Conservation (phyloP, 106 monocot species). For the Vanilla planifolia region DNA sequence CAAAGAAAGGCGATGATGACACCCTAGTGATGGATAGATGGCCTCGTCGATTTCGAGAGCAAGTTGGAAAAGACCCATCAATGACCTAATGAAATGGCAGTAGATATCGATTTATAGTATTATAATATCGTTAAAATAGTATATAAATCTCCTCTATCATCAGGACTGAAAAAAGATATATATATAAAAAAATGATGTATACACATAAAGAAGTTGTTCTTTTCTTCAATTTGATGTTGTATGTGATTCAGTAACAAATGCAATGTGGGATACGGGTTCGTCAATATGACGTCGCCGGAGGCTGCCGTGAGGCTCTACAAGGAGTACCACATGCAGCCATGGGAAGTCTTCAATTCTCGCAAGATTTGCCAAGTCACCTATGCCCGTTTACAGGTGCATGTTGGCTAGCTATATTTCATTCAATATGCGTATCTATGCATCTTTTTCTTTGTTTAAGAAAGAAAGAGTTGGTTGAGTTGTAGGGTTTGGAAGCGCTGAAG, state of each 20-base stretch:
- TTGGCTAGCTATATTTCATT: neutral
- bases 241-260: slow-evolving; percentile 84
- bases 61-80: slow-evolving; percentile 54
- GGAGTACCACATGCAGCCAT: slow-evolving; percentile 82
- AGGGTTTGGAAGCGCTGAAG: slow-evolving; percentile 96
- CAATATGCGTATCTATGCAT: neutral
- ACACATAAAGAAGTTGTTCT: neutral
- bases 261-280: slow-evolving; percentile 97
- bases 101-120: too few species aligned
- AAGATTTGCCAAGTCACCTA: slow-evolving; percentile 99
- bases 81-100: slow-evolving; percentile 5
- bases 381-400: slow-evolving; percentile 79
- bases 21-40: slow-evolving; percentile 1
- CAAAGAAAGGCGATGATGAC: neutral
- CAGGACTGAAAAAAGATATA: too few species aligned
- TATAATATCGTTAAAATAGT: too few species aligned
- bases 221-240: neutral
- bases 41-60: slow-evolving; percentile 17
- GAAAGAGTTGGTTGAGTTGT: slow-evolving; percentile 1
- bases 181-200: too few species aligned
- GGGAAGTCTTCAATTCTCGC: slow-evolving; percentile 99
- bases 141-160: too few species aligned
- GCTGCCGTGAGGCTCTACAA: slow-evolving; percentile 80
- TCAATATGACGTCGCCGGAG: slow-evolving; percentile 90
- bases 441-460: too few species aligned